These are phyloP conservation scores for Paecilomyces variotii DNA, from an alignment of 2,329 filamentous ascomycete genomes.

Conservation along the genomic window DNA sequence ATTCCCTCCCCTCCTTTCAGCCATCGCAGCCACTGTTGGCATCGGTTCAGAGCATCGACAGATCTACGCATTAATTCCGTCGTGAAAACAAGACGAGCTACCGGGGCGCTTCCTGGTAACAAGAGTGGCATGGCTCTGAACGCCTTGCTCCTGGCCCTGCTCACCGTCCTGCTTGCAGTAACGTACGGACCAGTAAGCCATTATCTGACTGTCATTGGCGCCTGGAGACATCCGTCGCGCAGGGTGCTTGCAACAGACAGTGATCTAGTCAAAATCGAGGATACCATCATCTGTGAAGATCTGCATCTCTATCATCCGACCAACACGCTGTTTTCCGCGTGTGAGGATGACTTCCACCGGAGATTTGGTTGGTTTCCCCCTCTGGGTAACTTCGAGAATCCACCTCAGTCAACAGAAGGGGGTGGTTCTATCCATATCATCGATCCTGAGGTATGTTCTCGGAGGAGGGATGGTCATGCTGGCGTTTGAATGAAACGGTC, in stretches of 20 bases:
- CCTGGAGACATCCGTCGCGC: not conserved
- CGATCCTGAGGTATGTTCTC: conserved; percentile 42
- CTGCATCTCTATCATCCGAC: conserved; percentile 47
- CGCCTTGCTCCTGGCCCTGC: not conserved
- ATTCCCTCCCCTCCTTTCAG: no score
- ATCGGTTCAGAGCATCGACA: no score
- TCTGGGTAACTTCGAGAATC: conserved; percentile 34
- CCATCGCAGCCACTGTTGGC: no score
- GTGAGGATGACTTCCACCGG: conserved; percentile 37
- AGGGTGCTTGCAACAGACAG: not conserved
- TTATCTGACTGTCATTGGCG: not conserved
- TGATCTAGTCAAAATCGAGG: conserved; percentile 38
- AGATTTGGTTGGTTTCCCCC: conserved; percentile 49
- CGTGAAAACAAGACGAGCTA: conserved; percentile 1
- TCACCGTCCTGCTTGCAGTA: not conserved
- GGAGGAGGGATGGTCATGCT: not conserved
- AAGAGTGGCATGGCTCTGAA: not conserved
- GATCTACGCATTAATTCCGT: no score
- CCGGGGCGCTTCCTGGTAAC: not conserved
- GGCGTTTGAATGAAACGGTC: not conserved
- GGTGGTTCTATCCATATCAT: conserved; percentile 40
- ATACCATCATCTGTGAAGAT: conserved; percentile 54
- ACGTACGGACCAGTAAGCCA: not conserved
- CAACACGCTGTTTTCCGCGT: conserved; percentile 49
- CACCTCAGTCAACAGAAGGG: conserved; percentile 10